Base-by-base conservation (phyloP, 2,329 filamentous ascomycete species). In the Magnaporthales sp. region DNA sequence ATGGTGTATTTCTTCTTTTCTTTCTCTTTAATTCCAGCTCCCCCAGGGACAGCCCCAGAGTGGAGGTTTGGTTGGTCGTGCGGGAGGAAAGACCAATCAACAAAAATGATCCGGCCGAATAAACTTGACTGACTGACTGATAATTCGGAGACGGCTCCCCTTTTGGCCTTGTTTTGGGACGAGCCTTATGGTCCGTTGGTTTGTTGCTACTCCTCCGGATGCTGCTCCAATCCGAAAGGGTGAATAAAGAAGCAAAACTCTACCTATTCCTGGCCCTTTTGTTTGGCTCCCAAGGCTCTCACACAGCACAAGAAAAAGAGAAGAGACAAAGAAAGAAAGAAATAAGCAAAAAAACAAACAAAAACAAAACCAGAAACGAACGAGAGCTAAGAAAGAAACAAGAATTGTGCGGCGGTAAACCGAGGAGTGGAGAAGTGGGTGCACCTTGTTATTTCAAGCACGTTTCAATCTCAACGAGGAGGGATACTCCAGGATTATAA, bases 301-400 rank as follows among this genome's bases (percentile, higher is more conserved):
- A 46, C 15, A n/a, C 38, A 46, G 46, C 11, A 56, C 46, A 54
- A 51, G 60, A 65, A 65, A 67, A 27, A 32, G 65, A 51, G 31
- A 66, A n/a, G 29, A 31, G 9, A 22, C 60, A 32, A 24, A 27
- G n/a, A 19, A 24, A 27, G 31, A 13, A n/a, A 31, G 11, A 63
- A 67, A 68, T 67, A 65, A 68, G 24, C 13, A 62, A 64, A 54
- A 64, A 61, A n/a, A 73, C 73, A 75, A 26, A n/a, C 73, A 75
- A 76, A 76, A 76, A 74, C 72, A 75, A 74, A 68, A 69, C 54
- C 67, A 68, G 67, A 69, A 68, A 65, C 64, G 68, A 60, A 69
- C 70, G 71, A 69, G 66, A 65, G 64, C 64, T 65, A 67, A 71
- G 67, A 68, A 67, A 51, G 61, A 68, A 65, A 67, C 67, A 67